Base-by-base conservation (phyloP, 2,329 filamentous ascomycete genomes). In the Aspergillus latus region DNA sequence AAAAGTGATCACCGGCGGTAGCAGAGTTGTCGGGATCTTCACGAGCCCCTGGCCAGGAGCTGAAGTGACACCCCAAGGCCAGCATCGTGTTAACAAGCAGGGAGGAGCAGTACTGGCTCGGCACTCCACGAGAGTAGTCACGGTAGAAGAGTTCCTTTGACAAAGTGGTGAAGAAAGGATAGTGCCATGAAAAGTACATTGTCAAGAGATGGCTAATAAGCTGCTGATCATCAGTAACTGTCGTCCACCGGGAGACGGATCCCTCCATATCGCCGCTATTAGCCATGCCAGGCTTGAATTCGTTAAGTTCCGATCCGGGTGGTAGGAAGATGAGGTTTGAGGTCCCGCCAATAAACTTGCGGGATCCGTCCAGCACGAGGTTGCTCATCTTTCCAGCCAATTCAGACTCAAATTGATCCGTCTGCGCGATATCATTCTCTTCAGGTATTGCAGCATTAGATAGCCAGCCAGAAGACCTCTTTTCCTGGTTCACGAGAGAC, bases 121-220 rank as follows among this genome's bases (percentile, higher is more conserved):
- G 68, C 72, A 79, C 74, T 0, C 94, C 93, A 11, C 82, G 82
- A 44, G 88, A 72, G 65, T 96, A 97, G 70, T 97, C 92, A 42
- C 88, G 83, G 69, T 90, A 92, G 70, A 99, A 97, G 32, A 96
- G 78, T 39, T 82, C 86, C 71, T 90, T 95, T 10, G 92, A 93
- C 5, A 97, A 79, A 0, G 90, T 94, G 3, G 92, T 93, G 72
- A 97, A 99, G 75, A 94, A 97, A 15, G 92, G 88, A 73, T 97
- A 97, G 74, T 97, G 94, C 89, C 93, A 97, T 65, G 87, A 91
- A 76, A 97, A 97, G 75, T 99, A 99, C 90, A 97, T 92, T 67
- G 92, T 93, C 69, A 99, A 85, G 15, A 99, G 84, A 72, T 97
- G 93, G 13, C 87, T 83, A 64, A 97, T 86, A 45, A 96, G 80